Conservation (phyloP, 1,284 basidiomycete genomes). For the Leccinum angustisporum region DNA sequence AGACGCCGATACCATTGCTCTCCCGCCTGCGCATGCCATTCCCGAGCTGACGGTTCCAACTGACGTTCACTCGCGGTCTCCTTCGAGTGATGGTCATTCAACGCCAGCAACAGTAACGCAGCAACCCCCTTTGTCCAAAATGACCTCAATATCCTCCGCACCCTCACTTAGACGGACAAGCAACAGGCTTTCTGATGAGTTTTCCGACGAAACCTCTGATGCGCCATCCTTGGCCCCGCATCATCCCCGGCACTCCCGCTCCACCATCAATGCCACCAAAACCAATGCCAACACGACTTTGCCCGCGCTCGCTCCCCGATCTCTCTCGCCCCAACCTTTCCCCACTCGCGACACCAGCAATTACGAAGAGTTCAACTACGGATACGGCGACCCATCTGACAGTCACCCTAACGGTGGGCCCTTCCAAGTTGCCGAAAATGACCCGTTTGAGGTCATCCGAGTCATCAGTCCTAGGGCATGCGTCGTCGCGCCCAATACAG, state of each 20-base stretch:
- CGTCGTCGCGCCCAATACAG: neutral
- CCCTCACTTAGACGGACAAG: no score
- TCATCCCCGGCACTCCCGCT: neutral
- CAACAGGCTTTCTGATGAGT: no score
- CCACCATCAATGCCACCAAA: neutral
- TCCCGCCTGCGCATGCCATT: conserved; percentile 46
- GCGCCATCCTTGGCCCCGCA: neutral
- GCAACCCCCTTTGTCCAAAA: no score
- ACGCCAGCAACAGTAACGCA: no score
- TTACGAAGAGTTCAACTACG: conserved; percentile 18
- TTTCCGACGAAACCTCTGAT: neutral
- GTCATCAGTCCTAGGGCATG: conserved; percentile 1
- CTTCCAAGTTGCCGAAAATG: conserved; percentile 59
- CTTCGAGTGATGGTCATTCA: no score
- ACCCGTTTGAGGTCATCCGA: conserved; percentile 43
- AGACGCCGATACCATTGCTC: conserved; percentile 12
- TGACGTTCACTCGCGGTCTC: no score
- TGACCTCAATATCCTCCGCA: conserved; percentile 14
- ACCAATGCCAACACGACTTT: no score
- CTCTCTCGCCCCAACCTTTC: no score
- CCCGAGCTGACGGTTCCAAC: no score
- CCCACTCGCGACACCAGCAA: no score
- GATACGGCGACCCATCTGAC: conserved; percentile 15
- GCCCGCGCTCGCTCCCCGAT: no score
- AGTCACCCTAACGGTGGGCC: conserved; percentile 29